phyloP scores from a whole-genome alignment of 2,329 filamentous ascomycete genomes.

The Penicillium sp. region DNA sequence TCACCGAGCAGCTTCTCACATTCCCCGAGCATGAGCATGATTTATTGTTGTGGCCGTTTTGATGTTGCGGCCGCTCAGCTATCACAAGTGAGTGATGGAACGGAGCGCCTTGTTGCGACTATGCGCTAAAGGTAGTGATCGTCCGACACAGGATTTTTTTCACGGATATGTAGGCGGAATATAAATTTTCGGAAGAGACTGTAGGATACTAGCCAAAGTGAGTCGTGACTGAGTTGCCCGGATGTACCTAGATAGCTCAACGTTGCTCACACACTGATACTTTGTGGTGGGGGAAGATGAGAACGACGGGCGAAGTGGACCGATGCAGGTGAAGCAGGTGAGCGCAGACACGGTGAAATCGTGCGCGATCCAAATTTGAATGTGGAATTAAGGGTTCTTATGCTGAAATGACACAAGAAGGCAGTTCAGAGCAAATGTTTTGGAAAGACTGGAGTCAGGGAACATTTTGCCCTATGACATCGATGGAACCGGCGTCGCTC shows the following conservation, averaged over 20 bases:
- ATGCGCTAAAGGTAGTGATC: slow-evolving; percentile 7
- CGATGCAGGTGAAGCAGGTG: slow-evolving; percentile 19
- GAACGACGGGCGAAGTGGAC: slow-evolving; percentile 19
- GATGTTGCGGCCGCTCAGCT: slow-evolving; percentile 28
- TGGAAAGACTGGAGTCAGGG: background rate
- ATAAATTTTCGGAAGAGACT: background rate
- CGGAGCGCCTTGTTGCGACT: slow-evolving; percentile 13
- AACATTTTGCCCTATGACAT: slow-evolving; percentile 27
- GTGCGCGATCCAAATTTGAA: slow-evolving; percentile 3
- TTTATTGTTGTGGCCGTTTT: slow-evolving; percentile 26
- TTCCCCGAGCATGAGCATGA: slow-evolving; percentile 46
- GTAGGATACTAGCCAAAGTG: background rate
- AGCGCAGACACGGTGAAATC: slow-evolving; percentile 9
- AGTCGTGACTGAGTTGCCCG: background rate
- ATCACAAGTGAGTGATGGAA: slow-evolving; percentile 14
- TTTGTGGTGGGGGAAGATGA: slow-evolving; percentile 21
- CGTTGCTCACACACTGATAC: slow-evolving; percentile 10
- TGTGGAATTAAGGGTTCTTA: slow-evolving; percentile 1
- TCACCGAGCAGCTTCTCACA: slow-evolving; percentile 79
- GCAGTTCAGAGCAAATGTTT: background rate
- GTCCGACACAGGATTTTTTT: slow-evolving; percentile 4
- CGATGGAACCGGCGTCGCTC: slow-evolving; percentile 20
- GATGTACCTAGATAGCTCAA: background rate
- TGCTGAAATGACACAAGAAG: background rate
- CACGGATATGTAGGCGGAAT: background rate